A percentile compares a stretch with the other conserved stretches of the same genome.
Evolutionary conservation across 116 monocot genomes (phyloP).

Genomic region (Papilionanthe hybrid): DNA sequence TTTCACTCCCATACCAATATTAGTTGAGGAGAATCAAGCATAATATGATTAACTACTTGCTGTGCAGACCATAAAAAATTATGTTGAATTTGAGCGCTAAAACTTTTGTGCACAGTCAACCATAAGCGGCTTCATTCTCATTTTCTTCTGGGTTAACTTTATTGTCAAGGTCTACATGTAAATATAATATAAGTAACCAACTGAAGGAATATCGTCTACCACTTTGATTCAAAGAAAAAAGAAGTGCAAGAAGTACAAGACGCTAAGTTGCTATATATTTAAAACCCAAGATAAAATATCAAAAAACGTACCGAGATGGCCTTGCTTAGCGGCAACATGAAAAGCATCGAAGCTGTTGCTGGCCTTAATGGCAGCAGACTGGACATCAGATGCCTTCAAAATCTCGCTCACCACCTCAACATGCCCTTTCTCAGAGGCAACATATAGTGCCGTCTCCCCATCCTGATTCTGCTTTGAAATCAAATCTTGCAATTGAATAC

Average conservation of each 20-base stretch:
- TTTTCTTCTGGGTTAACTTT: neutral
- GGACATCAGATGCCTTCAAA: conserved; percentile 57
- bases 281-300: neutral
- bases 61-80: neutral
- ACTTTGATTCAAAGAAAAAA: neutral
- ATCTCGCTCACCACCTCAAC: conserved; percentile 64
- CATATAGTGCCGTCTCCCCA: conserved; percentile 81
- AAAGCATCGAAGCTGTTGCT: conserved; percentile 72
- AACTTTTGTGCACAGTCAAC: neutral
- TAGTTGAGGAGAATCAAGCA: neutral
- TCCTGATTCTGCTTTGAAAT: conserved; percentile 58
- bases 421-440: conserved; percentile 81
- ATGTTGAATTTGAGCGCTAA: neutral
- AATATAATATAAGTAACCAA: neutral
- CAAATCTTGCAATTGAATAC: conserved; percentile 34
- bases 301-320: conserved; percentile 56
- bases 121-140: neutral
- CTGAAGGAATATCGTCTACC: neutral
- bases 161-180: neutral
- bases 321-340: conserved; percentile 72
- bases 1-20: neutral
- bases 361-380: conserved; percentile 74
- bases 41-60: neutral
- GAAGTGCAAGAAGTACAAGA: neutral
- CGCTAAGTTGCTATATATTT: neutral